Evolutionary conservation across 331 rosid species (phyloP), one percentile per base, ranked within the genome.

Genomic region (Rhamnella rubrinervis): DNA sequence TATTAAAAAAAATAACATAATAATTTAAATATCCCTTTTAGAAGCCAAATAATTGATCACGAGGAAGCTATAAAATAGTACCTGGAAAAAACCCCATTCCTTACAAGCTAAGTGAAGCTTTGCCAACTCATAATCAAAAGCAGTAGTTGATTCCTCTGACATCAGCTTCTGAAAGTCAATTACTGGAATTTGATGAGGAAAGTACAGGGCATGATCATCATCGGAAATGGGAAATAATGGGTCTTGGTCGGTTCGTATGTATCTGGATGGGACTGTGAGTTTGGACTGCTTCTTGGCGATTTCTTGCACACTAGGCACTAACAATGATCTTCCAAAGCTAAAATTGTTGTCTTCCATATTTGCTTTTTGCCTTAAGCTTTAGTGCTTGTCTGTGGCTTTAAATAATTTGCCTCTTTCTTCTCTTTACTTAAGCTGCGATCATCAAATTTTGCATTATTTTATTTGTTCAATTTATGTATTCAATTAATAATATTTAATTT

Each of bases 81-180:
- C 71, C 74, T 68, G 79, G 59, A 75, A 68, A 67, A 75, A 68
- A 16, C 78, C 78, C 78, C 78, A 74, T 2, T 75, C 61, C 72
- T 63, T 63, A 66, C 75, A 68, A 53, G 80, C 74, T 11, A n/a
- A 68, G 73, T 75, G 79, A 49, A 75, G 70, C 19, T 13, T 61
- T 9, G 40, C 65, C 60, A 75, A 25, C 21, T 75, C 79, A 31
- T 49, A 39, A 4, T 31, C 35, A 31, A 4, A 31, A 31, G 5
- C 31, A 26, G 38, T 51, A 14, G 50, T 38, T 28, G 55, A 60
- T 60, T 31, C 37, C 23, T 14, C 47, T 7, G 68, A 66, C 19
- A 52, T 25, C 64, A 61, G 12, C n/a, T 35, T 68, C 51, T 75
- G 47, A 41, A 75, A 21, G 63, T 75, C 63, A 15, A 75, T 52